Evolutionary conservation across 2,329 filamentous ascomycete genomes (phyloP).

Genomic region (Amauroascus niger): DNA sequence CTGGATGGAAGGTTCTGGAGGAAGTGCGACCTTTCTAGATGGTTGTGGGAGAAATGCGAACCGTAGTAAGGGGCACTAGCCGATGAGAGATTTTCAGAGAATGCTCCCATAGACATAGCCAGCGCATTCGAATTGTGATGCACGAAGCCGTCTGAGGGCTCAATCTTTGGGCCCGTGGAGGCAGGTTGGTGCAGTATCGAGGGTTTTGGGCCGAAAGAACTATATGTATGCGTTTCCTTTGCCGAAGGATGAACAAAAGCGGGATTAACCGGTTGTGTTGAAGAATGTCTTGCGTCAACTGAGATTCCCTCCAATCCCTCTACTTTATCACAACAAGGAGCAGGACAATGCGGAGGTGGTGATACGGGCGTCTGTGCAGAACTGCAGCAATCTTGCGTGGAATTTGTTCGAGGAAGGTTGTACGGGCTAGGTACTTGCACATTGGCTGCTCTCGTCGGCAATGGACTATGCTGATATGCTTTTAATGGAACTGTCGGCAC

Average conservation of each 20-base stretch:
- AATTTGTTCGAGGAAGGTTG: neutral
- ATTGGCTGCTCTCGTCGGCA: neutral
- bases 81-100: neutral
- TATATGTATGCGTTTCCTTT: neutral
- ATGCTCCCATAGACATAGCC: neutral
- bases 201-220: neutral
- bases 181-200: neutral
- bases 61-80: neutral
- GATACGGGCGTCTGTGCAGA: neutral
- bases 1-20: neutral
- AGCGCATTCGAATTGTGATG: neutral
- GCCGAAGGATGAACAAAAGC: neutral
- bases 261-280: neutral
- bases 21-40: neutral
- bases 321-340: neutral
- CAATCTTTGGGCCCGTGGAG: neutral
- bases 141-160: neutral
- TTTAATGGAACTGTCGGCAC: neutral
- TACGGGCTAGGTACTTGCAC: neutral
- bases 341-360: neutral
- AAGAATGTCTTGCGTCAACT: neutral
- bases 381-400: too few species aligned
- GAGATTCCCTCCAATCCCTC: neutral
- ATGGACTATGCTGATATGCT: neutral
- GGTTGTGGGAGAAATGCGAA: neutral